phyloP scores from a whole-genome alignment of 2,329 filamentous ascomycete genomes.

The Stemphylium vesicarium region DNA sequence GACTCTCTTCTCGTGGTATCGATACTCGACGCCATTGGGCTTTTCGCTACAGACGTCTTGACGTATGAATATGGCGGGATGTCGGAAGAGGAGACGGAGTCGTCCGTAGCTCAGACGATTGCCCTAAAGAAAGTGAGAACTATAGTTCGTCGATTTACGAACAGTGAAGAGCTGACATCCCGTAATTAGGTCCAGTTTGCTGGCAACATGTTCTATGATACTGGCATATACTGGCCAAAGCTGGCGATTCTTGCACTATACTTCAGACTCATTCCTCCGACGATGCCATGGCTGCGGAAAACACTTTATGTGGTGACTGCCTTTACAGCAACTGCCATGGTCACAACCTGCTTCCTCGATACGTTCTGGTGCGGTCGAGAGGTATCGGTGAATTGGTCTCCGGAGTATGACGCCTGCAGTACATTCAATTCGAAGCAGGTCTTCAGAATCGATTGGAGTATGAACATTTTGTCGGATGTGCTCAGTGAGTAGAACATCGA shows the following conservation, averaged over 20 bases:
- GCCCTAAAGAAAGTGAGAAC: slow-evolving; percentile 24
- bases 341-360: slow-evolving; percentile 22
- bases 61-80: slow-evolving; percentile 30
- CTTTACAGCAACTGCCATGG: slow-evolving; percentile 20
- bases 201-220: slow-evolving; percentile 28
- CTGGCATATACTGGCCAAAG: slow-evolving; percentile 28
- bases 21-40: slow-evolving; percentile 21
- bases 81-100: slow-evolving; percentile 16
- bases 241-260: slow-evolving; percentile 25
- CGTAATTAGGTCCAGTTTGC: slow-evolving; percentile 22
- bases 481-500: slow-evolving; percentile 8
- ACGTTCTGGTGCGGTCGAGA: slow-evolving; percentile 28
- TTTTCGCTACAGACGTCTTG: slow-evolving; percentile 27
- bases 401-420: slow-evolving; percentile 21
- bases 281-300: slow-evolving; percentile 25
- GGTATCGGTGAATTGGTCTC: slow-evolving; percentile 29
- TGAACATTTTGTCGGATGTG: slow-evolving; percentile 21
- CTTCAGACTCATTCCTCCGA: slow-evolving; percentile 22
- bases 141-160: background rate
- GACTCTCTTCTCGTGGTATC: slow-evolving; percentile 26
- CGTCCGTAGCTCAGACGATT: slow-evolving; percentile 10
- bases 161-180: background rate
- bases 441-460: slow-evolving; percentile 24
- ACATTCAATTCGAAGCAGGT: slow-evolving; percentile 28
- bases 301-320: slow-evolving; percentile 13